Evolutionary conservation across 108 stramenopile species (phyloP), one percentile per base, ranked within the genome.

Genomic region (Pseudonitzschia multiseries): DNA sequence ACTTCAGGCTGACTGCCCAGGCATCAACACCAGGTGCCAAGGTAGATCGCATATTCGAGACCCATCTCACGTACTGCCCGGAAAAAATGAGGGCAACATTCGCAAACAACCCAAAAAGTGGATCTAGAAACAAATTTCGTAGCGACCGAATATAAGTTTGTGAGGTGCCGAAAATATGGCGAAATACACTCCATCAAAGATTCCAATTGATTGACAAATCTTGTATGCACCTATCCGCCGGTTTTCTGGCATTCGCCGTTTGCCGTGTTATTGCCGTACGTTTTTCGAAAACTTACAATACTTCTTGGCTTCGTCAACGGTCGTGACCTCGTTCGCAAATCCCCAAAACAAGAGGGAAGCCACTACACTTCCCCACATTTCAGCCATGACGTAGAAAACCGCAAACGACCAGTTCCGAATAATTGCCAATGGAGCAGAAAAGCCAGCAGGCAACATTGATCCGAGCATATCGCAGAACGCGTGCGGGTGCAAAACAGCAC

Each of bases 311-410:
- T 96, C 93, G 20, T 96, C 95, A 10, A 97, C 96, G 18, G 96
- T 97, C 41, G 96, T 96, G 40, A 99, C 93, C 75, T 97, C 94
- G 80, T 99, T 99, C 32, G 99, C 97, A 78, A 98, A 96, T 22
- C 95, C 92, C 99, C 99, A 99, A 83, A 99, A 99, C 69, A 99
- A 79, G 27, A 99, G 82, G 51, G 92, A 91, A 31, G 96, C 91
- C 36, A 98, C 96, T 20, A 97, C 97, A 74, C 89, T 91, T 27
- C 97, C 98, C 96, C 97, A 78, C 89, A 98, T 93, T 83, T 99
- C 96, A n/a, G 98, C 96, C 89, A 97, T 83, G 75, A 97, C 95
- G 81, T 98, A 99, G 74, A 98, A 99, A 4, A 98, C 36, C 13
- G 95, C 93, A 79, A 95, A 98, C 43, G 90, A 93, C 99, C 99